These are phyloP conservation scores for Phtheirospermum japonicum DNA, from an alignment of 257 asterid genomes.

Conservation along the genomic window DNA sequence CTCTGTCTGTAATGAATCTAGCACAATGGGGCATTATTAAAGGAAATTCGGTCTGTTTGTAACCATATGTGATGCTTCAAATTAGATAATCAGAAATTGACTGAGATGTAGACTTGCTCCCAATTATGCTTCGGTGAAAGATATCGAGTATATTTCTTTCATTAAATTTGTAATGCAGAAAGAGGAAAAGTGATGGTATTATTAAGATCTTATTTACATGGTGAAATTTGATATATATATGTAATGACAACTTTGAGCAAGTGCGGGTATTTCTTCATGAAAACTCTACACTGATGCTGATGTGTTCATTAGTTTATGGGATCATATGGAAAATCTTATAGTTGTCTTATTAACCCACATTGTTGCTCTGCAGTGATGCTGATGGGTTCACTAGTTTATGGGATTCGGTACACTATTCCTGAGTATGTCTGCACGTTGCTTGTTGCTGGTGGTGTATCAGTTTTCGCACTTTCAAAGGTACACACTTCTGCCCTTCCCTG, in stretches of 20 bases:
- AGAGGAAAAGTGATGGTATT: background rate
- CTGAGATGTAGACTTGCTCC: background rate
- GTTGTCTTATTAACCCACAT: background rate
- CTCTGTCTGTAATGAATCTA: background rate
- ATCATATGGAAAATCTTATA: slow-evolving; percentile 7
- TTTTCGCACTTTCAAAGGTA: slow-evolving; percentile 87
- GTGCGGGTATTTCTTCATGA: background rate
- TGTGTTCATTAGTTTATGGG: too few species aligned
- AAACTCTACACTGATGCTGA: background rate
- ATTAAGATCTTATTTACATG: background rate
- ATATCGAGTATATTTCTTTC: background rate
- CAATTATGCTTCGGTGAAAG: slow-evolving; percentile 10
- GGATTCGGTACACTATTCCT: slow-evolving; percentile 79
- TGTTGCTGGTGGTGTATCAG: slow-evolving; percentile 97
- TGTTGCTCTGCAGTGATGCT: slow-evolving; percentile 77
- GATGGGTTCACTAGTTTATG: slow-evolving; percentile 93
- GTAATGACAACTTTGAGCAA: background rate
- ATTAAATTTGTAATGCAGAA: slow-evolving; percentile 3
- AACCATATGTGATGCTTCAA: slow-evolving; percentile 13
- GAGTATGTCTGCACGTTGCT: slow-evolving; percentile 89
- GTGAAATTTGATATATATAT: background rate
- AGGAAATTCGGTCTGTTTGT: background rate
- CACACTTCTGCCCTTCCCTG: background rate
- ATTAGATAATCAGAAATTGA: background rate
- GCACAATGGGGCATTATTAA: background rate